A percentile compares a stretch with the other conserved stretches of the same genome.
Conservation (phyloP, 148 eudicot genomes). For the Rhododendron vialii region DNA sequence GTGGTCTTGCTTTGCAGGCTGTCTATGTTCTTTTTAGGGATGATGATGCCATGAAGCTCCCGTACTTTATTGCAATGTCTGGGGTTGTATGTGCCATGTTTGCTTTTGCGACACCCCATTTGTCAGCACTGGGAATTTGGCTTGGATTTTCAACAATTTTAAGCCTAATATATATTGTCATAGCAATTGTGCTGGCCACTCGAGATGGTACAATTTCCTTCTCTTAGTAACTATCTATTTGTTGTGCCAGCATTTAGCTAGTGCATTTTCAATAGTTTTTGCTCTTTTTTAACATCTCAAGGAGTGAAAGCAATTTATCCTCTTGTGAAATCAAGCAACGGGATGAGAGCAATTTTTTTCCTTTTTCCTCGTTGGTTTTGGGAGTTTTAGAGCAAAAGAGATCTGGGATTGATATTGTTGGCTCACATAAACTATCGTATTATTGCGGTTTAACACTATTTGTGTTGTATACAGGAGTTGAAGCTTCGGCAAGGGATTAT, state of each 20-base stretch:
- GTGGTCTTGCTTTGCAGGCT: conserved; percentile 51
- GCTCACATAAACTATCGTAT: background rate
- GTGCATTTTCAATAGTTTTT: background rate
- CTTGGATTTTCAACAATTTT: conserved; percentile 77
- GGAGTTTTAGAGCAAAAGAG: background rate
- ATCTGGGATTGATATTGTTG: background rate
- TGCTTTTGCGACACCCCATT: conserved; percentile 78
- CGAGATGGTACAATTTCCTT: conserved; percentile 60
- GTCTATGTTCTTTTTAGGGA: conserved; percentile 50
- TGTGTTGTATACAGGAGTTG: conserved; percentile 38
- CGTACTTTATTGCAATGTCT: conserved; percentile 65
- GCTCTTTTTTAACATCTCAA: background rate
- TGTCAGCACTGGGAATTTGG: conserved; percentile 85
- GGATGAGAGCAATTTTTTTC: background rate
- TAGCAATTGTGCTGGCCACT: conserved; percentile 58
- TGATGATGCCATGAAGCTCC: conserved; percentile 66
- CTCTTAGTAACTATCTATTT: background rate
- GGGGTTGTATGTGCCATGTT: conserved; percentile 78
- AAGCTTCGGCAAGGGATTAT: conserved; percentile 69
- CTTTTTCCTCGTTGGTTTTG: background rate
- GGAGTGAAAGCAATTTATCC: background rate
- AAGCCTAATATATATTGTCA: conserved; percentile 70
- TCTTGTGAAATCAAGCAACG: background rate
- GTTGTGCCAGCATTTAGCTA: background rate
- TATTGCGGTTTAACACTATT: background rate